Conservation (phyloP, 805 yeast genomes). For the Candida michaelii region DNA sequence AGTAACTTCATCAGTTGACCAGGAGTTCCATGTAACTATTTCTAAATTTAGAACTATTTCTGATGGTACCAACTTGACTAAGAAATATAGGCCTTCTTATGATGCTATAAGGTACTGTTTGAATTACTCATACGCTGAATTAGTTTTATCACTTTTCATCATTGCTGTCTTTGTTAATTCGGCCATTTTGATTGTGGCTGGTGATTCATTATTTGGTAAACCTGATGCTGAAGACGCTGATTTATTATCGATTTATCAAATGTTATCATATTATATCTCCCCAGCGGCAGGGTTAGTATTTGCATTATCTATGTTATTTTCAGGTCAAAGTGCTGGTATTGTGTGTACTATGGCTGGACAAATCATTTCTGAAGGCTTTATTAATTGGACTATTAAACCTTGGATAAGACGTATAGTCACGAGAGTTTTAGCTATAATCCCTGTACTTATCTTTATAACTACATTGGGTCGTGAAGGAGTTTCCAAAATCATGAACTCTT, state of each 20-base stretch:
- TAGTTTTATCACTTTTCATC: conserved; percentile 75
- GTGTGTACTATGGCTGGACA: conserved; percentile 52
- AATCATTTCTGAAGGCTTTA: conserved; percentile 45
- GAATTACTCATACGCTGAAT: conserved; percentile 78
- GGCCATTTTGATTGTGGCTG: conserved; percentile 58
- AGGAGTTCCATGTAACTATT: conserved; percentile 16
- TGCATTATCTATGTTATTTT: conserved; percentile 46
- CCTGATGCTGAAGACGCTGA: conserved; percentile 49
- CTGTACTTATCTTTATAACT: conserved; percentile 38
- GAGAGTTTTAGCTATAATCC: conserved; percentile 41
- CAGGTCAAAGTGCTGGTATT: conserved; percentile 49
- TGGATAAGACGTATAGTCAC: conserved; percentile 45
- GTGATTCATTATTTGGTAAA: conserved; percentile 39
- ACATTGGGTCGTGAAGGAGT: conserved; percentile 45
- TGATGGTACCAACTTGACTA: conserved; percentile 13
- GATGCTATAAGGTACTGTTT: conserved; percentile 79
- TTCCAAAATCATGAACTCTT: conserved; percentile 43
- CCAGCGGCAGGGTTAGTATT: conserved; percentile 47
- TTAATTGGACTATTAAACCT: conserved; percentile 44
- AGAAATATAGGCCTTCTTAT: conserved; percentile 65
- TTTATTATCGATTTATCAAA: conserved; percentile 43
- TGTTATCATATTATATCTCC: conserved; percentile 43
- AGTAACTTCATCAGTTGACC: conserved; percentile 5
- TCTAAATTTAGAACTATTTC: conserved; percentile 18
- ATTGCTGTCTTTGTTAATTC: conserved; percentile 93